Percentiles rank a stretch among this genome's conserved stretches.
Conservation (phyloP, 1,284 basidiomycete genomes). For the Meira miltonrushii region DNA sequence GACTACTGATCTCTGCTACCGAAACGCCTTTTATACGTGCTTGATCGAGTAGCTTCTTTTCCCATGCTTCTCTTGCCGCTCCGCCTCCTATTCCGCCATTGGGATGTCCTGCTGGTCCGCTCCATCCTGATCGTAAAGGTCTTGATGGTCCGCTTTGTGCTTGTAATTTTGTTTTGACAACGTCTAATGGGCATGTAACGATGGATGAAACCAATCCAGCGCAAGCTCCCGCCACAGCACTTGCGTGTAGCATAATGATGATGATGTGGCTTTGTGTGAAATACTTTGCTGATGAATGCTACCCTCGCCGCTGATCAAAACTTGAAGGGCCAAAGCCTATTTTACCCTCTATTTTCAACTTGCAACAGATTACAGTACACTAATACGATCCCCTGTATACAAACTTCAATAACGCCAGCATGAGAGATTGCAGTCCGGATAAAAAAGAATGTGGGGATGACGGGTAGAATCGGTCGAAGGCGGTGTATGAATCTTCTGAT, state of each 20-base stretch:
- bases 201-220: slow-evolving; percentile 83
- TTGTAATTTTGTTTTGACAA: slow-evolving; percentile 93
- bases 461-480: no score
- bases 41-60: neutral
- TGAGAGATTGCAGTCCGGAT: no score
- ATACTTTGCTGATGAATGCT: no score
- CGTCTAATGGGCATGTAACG: slow-evolving; percentile 93
- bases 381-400: no score
- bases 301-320: no score
- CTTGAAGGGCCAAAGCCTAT: no score
- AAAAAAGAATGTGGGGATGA: no score
- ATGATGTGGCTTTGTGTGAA: no score
- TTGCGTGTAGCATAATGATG: slow-evolving; percentile 15
- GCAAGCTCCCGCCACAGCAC: slow-evolving; percentile 56
- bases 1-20: neutral
- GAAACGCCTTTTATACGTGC: neutral
- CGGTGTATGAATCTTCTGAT: no score
- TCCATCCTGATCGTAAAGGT: slow-evolving; percentile 3
- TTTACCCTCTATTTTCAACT: no score
- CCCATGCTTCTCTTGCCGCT: neutral
- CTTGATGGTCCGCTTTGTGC: slow-evolving; percentile 60
- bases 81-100: slow-evolving; percentile 5
- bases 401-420: no score
- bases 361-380: no score
- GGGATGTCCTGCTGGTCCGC: slow-evolving; percentile 5